Conservation (phyloP, 331 rosid species). For the Rhamnella rubrinervis region DNA sequence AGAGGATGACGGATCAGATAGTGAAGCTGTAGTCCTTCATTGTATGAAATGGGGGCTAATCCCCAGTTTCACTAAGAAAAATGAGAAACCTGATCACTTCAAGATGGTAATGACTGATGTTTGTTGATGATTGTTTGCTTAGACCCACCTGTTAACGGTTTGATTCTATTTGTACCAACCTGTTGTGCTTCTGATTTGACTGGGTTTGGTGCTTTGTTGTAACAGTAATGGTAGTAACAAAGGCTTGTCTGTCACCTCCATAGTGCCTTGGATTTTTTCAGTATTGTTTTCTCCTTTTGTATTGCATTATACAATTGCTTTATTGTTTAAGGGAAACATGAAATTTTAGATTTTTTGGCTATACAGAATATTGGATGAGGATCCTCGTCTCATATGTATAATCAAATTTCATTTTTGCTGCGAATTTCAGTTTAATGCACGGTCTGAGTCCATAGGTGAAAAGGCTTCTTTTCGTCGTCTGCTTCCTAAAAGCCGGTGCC, state of each 20-base stretch:
- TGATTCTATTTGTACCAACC: background rate
- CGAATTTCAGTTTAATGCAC: conserved; percentile 75
- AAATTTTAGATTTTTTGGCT: too few relatives aligned
- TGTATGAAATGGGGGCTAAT: conserved; percentile 92
- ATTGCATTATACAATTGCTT: background rate
- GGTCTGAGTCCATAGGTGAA: conserved; percentile 68
- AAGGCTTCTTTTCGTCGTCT: conserved; percentile 79
- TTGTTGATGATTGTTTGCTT: background rate
- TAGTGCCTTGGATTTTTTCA: background rate
- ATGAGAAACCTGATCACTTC: conserved; percentile 79
- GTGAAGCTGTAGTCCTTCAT: conserved; percentile 55
- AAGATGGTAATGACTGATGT: conserved; percentile 50
- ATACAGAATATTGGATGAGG: too few relatives aligned
- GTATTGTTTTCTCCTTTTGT: background rate
- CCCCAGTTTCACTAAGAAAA: conserved; percentile 87
- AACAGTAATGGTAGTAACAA: too few relatives aligned
- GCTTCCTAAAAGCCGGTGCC: conserved; percentile 75
- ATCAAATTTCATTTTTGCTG: background rate
- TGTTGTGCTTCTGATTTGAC: too few relatives aligned
- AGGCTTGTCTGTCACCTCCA: too few relatives aligned
- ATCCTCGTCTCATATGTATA: too few relatives aligned
- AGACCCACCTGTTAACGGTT: background rate
- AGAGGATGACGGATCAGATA: conserved; percentile 57
- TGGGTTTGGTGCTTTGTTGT: too few relatives aligned
- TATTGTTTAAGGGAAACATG: too few relatives aligned